Percentiles rank a stretch among this genome's conserved stretches.
Conservation (phyloP, 2,329 filamentous ascomycete genomes). For the Scytalidium sp. region DNA sequence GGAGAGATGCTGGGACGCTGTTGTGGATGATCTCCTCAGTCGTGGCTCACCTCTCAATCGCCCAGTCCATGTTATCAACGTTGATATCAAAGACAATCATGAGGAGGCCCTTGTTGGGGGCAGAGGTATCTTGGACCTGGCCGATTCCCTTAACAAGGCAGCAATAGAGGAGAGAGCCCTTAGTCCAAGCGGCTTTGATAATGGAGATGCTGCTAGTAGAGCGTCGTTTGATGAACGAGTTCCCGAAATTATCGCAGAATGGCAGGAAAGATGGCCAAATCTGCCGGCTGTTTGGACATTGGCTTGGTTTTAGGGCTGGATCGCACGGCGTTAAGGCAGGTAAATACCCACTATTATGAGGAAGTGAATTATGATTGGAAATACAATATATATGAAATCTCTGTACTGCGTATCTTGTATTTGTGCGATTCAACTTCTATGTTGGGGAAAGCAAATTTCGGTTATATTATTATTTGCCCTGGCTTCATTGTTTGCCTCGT, state of each 20-base stretch:
- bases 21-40: conserved; percentile 87
- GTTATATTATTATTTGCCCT: too few species aligned
- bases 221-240: conserved; percentile 88
- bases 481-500: too few species aligned
- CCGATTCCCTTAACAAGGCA: conserved; percentile 76
- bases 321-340: not conserved
- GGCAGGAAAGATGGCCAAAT: conserved; percentile 94
- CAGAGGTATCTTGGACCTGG: conserved; percentile 86
- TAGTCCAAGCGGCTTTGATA: conserved; percentile 63
- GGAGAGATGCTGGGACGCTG: conserved; percentile 96
- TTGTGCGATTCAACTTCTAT: too few species aligned
- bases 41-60: conserved; percentile 84
- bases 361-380: not conserved
- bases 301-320: conserved; percentile 83
- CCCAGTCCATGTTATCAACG: conserved; percentile 96
- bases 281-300: conserved; percentile 91
- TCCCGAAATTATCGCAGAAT: conserved; percentile 84
- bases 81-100: conserved; percentile 98
- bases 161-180: conserved; percentile 73
- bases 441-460: too few species aligned
- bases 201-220: conserved; percentile 63
- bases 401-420: too few species aligned
- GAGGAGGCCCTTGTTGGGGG: conserved; percentile 92
- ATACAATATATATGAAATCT: too few species aligned
- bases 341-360: not conserved